These are phyloP conservation scores for Prillingera fragicola DNA, from an alignment of 1,284 basidiomycete species.

Conservation along the genomic window DNA sequence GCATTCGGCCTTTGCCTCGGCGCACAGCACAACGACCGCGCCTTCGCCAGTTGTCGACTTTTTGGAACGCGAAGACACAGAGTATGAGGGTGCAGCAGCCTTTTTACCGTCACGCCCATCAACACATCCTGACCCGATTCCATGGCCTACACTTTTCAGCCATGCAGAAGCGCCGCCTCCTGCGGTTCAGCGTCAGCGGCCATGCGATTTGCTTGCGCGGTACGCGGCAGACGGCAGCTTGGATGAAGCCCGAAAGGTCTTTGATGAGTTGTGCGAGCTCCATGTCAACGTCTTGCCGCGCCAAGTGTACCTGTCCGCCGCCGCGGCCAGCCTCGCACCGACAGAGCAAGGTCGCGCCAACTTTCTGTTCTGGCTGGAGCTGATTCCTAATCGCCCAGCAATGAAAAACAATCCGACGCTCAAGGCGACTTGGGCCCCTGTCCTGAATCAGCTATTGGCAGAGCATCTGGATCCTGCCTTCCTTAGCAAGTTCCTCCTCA, in stretches of 20 bases:
- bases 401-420: constrained; percentile 19
- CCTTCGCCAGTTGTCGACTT: constrained; percentile 13
- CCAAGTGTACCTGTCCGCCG: constrained; percentile 29
- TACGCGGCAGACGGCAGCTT: constrained; percentile 20
- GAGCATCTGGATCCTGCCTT: constrained; percentile 21
- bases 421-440: constrained; percentile 27
- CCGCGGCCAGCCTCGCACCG: constrained; percentile 6
- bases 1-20: not conserved
- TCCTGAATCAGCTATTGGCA: constrained; percentile 19
- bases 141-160: constrained; percentile 37
- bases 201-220: constrained; percentile 32
- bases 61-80: constrained; percentile 29
- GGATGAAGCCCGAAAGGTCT: constrained; percentile 22
- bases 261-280: constrained; percentile 28
- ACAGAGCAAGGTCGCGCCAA: constrained; percentile 10
- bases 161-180: constrained; percentile 2
- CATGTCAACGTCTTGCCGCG: constrained; percentile 25
- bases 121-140: constrained; percentile 19
- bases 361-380: constrained; percentile 35
- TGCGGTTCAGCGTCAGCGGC: constrained; percentile 5
- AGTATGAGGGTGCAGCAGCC: constrained; percentile 24
- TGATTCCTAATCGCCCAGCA: constrained; percentile 37
- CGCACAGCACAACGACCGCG: not conserved
- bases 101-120: constrained; percentile 19
- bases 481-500: constrained; percentile 19